Evolutionary conservation across 192 early-diverging fungal species (phyloP).

Genomic region (Allomyces macrogynus): DNA sequence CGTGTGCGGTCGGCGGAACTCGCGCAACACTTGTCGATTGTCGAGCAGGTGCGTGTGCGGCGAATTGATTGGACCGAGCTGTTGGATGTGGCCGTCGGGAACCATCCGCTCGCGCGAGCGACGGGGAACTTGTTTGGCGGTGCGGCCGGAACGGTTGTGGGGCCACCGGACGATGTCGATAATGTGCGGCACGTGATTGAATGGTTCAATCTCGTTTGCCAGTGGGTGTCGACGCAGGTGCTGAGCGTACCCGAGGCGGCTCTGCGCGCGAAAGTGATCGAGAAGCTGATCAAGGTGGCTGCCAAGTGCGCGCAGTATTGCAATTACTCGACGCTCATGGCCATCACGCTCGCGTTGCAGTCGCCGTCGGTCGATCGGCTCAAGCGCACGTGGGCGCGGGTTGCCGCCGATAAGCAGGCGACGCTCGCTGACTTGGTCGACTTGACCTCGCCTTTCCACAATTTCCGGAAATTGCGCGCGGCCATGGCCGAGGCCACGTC

Average conservation of each 20-base stretch:
- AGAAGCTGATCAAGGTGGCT: conserved; percentile 41
- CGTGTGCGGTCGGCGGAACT: not conserved
- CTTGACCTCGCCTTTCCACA: conserved; percentile 29
- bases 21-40: not conserved
- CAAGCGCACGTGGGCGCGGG: conserved; percentile 27
- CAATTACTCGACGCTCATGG: conserved; percentile 38
- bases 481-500: conserved; percentile 28
- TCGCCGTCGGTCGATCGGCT: conserved; percentile 29
- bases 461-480: conserved; percentile 34
- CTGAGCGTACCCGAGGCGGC: conserved; percentile 17
- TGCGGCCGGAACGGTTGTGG: no score
- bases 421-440: conserved; percentile 23
- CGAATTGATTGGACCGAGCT: not conserved
- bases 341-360: conserved; percentile 34
- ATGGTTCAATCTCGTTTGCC: conserved; percentile 17
- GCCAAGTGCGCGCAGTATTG: conserved; percentile 34
- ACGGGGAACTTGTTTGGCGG: no score
- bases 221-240: conserved; percentile 40
- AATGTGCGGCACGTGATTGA: conserved; percentile 14
- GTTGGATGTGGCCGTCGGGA: not conserved
- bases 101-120: not conserved
- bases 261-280: conserved; percentile 26
- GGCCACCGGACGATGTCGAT: not conserved
- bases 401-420: conserved; percentile 16
- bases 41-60: not conserved